Evolutionary conservation across 2,329 filamentous ascomycete species (phyloP).

Genomic region (Epichloe typhina): DNA sequence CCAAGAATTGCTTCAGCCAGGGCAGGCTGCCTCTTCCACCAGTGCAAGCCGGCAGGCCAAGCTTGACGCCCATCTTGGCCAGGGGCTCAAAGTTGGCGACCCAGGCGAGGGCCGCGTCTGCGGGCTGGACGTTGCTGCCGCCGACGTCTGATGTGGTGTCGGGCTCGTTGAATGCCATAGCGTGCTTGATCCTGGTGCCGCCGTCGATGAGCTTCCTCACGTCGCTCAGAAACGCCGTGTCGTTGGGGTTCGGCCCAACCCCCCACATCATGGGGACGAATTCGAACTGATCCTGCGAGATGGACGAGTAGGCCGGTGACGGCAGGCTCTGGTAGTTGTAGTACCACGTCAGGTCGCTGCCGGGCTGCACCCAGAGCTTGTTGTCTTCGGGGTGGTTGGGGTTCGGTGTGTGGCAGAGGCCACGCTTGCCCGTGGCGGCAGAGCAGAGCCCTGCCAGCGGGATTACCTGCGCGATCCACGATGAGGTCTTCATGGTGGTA

Average conservation of each 20-base stretch:
- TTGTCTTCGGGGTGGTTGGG: slow-evolving; percentile 45
- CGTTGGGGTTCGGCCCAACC: slow-evolving; percentile 30
- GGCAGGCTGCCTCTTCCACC: slow-evolving; percentile 44
- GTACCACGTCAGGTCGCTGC: slow-evolving; percentile 63
- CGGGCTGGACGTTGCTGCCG: slow-evolving; percentile 48
- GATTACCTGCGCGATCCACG: slow-evolving; percentile 7
- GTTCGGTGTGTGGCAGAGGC: slow-evolving; percentile 55
- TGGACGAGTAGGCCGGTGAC: slow-evolving; percentile 33
- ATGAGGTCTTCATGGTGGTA: background rate
- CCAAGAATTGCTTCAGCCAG: slow-evolving; percentile 57
- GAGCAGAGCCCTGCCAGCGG: slow-evolving; percentile 12
- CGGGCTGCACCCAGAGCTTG: slow-evolving; percentile 44
- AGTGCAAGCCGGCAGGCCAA: slow-evolving; percentile 60
- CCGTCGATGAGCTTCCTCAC: slow-evolving; percentile 40
- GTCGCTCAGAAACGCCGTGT: slow-evolving; percentile 46
- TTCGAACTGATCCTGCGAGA: slow-evolving; percentile 44
- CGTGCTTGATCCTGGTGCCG: slow-evolving; percentile 48
- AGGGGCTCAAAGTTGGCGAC: slow-evolving; percentile 59
- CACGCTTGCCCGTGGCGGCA: slow-evolving; percentile 44
- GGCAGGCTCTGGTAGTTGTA: slow-evolving; percentile 61
- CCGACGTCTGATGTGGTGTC: slow-evolving; percentile 43
- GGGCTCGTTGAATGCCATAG: slow-evolving; percentile 72
- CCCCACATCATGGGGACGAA: slow-evolving; percentile 80
- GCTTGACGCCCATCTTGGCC: slow-evolving; percentile 46
- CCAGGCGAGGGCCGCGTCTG: slow-evolving; percentile 54